Percentiles rank a stretch among this genome's conserved stretches.
Evolutionary conservation across 768 basidiomycete genomes (phyloP).

Genomic region (Cystobasidium tubakii): DNA sequence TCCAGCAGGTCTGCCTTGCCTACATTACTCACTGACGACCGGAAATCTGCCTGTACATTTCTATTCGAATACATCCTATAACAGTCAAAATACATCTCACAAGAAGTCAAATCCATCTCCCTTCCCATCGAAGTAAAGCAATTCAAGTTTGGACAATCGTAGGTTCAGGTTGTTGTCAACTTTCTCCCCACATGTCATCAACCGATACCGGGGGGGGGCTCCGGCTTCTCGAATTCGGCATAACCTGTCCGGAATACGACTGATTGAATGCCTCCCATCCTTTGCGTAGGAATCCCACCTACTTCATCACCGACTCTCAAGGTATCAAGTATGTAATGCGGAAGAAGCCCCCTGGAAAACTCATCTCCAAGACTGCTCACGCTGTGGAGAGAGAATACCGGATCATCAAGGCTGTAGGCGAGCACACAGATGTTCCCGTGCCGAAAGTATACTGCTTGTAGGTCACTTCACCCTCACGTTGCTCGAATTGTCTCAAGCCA

Average conservation of each 20-base stretch:
- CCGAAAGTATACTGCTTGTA: constrained; percentile 70
- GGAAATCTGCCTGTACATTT: neutral
- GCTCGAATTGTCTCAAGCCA: too few species aligned
- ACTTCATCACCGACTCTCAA: constrained; percentile 76
- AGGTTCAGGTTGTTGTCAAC: neutral
- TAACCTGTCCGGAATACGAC: too few species aligned
- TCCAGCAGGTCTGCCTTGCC: neutral
- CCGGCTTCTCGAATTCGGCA: neutral
- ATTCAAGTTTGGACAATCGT: constrained; percentile 59
- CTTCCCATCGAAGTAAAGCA: constrained; percentile 76
- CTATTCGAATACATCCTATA: neutral
- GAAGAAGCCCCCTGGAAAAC: constrained; percentile 81
- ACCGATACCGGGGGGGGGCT: neutral
- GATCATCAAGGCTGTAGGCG: constrained; percentile 69
- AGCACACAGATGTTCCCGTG: constrained; percentile 74
- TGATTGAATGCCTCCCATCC: too few species aligned
- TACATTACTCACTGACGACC: neutral
- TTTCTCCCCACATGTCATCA: constrained; percentile 54
- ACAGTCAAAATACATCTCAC: constrained; percentile 54
- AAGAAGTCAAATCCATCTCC: constrained; percentile 57
- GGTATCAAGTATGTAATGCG: constrained; percentile 57
- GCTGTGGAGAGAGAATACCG: constrained; percentile 89
- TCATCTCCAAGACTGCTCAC: constrained; percentile 86
- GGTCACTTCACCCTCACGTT: neutral
- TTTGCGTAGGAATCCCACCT: constrained; percentile 88